Conservation (phyloP, 306 rosid genomes). For the Castanea crenata region DNA sequence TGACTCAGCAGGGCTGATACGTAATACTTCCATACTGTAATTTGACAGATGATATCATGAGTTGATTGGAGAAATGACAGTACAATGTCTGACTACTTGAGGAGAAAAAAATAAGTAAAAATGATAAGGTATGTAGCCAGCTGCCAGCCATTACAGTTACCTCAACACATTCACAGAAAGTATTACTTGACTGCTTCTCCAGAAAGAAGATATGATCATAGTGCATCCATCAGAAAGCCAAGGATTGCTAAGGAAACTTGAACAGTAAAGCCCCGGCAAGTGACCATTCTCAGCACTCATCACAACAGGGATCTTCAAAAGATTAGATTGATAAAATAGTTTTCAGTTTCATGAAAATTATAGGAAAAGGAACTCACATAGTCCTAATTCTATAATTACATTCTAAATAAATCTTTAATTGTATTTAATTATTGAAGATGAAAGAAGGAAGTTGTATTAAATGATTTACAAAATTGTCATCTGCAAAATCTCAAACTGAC, state of each 20-base stretch:
- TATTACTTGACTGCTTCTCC: constrained; percentile 72
- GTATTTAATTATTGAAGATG: background rate
- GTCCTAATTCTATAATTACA: background rate
- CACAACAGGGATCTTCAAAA: constrained; percentile 74
- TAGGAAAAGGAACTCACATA: background rate
- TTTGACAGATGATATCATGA: constrained; percentile 22
- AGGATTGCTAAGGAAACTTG: constrained; percentile 47
- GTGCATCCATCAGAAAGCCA: constrained; percentile 85
- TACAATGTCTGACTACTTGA: background rate
- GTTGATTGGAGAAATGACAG: constrained; percentile 11
- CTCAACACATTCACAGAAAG: constrained; percentile 75
- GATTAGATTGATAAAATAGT: constrained; percentile 12
- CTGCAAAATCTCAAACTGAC: background rate
- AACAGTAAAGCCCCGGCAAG: constrained; percentile 82
- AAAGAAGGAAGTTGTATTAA: background rate
- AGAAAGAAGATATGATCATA: constrained; percentile 61
- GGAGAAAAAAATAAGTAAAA: constrained; percentile 21
- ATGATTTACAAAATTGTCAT: background rate
- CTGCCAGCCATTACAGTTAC: constrained; percentile 26
- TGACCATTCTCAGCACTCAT: constrained; percentile 62
- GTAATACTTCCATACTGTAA: constrained; percentile 64
- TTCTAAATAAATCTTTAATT: background rate
- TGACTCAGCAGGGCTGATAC: constrained; percentile 65
- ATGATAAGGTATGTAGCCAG: too few relatives aligned
- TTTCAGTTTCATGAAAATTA: background rate